phyloP scores from a whole-genome alignment of 164 flowering plant species.

The Vitis riparia region DNA sequence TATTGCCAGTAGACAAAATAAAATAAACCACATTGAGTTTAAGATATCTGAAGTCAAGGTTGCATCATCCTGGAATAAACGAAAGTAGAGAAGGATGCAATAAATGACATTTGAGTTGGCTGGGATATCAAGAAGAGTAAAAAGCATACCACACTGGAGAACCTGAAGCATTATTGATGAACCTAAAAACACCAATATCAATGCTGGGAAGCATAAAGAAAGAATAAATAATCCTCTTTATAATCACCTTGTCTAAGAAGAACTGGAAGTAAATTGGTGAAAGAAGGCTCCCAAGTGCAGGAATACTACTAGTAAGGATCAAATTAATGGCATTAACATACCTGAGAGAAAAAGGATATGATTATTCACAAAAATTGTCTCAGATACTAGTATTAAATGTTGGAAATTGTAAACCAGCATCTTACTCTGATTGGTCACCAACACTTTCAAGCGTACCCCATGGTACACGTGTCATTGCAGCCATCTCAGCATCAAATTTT shows the following conservation, averaged over 20 bases:
- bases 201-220: neutral
- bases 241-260: conserved; percentile 88
- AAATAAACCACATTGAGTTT: neutral
- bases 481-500: conserved; percentile 97
- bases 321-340: conserved; percentile 85
- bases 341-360: conserved; percentile 43
- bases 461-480: conserved; percentile 94
- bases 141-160: neutral
- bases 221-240: neutral
- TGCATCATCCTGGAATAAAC: conserved; percentile 1
- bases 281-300: conserved; percentile 85
- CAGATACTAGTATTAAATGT: neutral
- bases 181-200: neutral
- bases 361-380: neutral
- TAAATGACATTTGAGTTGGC: neutral
- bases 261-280: conserved; percentile 92
- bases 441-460: conserved; percentile 99
- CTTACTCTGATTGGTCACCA: conserved; percentile 98
- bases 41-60: neutral
- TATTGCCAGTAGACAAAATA: neutral
- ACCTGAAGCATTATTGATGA: neutral
- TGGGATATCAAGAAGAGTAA: neutral
- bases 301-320: conserved; percentile 85
- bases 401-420: conserved; percentile 5
- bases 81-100: neutral